A percentile compares a stretch with the other conserved stretches of the same genome.
phyloP scores from a whole-genome alignment of 441 rosid species.

The Eutrema salsugineum region DNA sequence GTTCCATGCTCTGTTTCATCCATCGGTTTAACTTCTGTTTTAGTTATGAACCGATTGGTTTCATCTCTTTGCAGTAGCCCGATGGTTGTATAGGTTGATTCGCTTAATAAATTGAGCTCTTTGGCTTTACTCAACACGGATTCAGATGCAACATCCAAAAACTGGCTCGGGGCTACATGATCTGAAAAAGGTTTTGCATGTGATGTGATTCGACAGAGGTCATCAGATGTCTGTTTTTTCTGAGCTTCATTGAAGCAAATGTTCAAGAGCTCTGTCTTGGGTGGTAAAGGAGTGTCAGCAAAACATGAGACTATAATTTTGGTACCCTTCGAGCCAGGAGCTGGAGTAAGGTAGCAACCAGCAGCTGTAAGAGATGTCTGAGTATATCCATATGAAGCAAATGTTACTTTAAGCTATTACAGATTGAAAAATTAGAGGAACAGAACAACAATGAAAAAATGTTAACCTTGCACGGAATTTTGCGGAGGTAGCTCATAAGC shows the following conservation, averaged over 20 bases:
- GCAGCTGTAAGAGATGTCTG: conserved; percentile 92
- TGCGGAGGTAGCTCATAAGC: conserved; percentile 60
- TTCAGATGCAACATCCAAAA: conserved; percentile 48
- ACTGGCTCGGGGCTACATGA: conserved; percentile 27
- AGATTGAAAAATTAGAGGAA: not conserved
- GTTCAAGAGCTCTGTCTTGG: conserved; percentile 42
- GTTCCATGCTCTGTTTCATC: conserved; percentile 27
- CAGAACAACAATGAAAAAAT: conserved; percentile 15
- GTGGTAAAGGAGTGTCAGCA: conserved; percentile 54
- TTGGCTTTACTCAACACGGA: conserved; percentile 66
- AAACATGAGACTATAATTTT: conserved; percentile 80
- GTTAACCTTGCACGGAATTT: conserved; percentile 79
- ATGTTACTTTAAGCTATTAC: not conserved
- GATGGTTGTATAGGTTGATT: conserved; percentile 52
- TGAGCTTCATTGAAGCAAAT: conserved; percentile 29
- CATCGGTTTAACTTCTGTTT: conserved; percentile 35
- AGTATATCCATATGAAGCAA: conserved; percentile 19
- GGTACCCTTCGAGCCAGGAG: conserved; percentile 83
- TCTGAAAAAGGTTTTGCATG: conserved; percentile 42
- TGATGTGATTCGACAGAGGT: conserved; percentile 44
- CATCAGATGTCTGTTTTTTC: conserved; percentile 22
- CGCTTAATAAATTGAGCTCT: conserved; percentile 57
- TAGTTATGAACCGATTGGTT: conserved; percentile 51
- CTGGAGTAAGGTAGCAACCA: conserved; percentile 93
- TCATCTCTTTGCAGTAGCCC: conserved; percentile 60